Evolutionary conservation across 2,329 filamentous ascomycete genomes (phyloP).

Genomic region (Tolypocladium pustulatum): DNA sequence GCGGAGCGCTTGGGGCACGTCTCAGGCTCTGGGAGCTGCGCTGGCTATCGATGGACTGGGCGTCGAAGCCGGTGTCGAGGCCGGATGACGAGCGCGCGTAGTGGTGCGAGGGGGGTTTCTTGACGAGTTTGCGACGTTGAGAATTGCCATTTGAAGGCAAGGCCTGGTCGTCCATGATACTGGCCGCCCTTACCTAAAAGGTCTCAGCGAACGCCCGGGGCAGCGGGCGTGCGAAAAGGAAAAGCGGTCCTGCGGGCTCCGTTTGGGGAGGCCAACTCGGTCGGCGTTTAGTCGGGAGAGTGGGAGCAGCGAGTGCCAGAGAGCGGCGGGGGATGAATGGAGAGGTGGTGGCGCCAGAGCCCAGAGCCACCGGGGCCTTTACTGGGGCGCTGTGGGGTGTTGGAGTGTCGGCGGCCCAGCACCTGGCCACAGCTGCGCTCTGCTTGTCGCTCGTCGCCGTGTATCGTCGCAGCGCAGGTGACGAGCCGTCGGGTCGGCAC

Average conservation of each 20-base stretch:
- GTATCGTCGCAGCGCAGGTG: background rate
- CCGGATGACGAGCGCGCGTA: constrained; percentile 28
- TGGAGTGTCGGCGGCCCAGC: background rate
- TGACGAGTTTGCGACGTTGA: constrained; percentile 51
- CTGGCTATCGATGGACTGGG: constrained; percentile 49
- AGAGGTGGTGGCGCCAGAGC: background rate
- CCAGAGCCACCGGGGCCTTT: background rate
- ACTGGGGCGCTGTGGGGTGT: background rate
- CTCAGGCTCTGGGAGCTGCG: constrained; percentile 53
- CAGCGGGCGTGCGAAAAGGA: constrained; percentile 7
- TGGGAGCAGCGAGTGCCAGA: constrained; percentile 5
- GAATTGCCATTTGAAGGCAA: constrained; percentile 33
- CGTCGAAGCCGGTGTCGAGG: constrained; percentile 44
- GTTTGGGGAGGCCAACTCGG: background rate
- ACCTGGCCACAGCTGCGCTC: background rate
- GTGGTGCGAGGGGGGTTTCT: constrained; percentile 43
- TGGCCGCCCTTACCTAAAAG: constrained; percentile 13
- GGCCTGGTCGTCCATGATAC: constrained; percentile 38
- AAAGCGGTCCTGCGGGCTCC: constrained; percentile 6
- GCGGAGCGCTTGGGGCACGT: constrained; percentile 50
- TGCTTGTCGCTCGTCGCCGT: background rate
- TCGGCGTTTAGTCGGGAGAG: background rate
- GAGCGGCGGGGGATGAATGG: background rate
- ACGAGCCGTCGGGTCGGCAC: background rate
- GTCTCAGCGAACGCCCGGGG: constrained; percentile 8